These are phyloP conservation scores for Stachybotrys chlorohalonatus DNA, from an alignment of 2,329 filamentous ascomycete species.

Conservation along the genomic window DNA sequence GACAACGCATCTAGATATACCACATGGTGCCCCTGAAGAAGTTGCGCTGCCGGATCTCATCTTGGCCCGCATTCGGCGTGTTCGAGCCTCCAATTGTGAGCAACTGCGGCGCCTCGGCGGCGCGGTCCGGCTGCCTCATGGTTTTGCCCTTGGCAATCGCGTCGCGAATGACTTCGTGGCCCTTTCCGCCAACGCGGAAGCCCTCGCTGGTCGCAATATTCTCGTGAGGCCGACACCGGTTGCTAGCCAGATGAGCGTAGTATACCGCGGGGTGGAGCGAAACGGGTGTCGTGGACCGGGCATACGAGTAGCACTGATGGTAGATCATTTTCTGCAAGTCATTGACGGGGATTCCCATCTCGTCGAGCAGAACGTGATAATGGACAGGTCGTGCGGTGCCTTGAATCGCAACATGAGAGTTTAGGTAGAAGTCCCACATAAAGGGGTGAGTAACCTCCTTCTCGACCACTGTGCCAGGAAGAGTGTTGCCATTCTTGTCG, in stretches of 20 bases:
- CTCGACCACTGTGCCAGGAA: slow-evolving; percentile 84
- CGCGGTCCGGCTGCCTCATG: slow-evolving; percentile 10
- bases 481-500: slow-evolving; percentile 72
- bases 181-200: slow-evolving; percentile 33
- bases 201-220: slow-evolving; percentile 34
- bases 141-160: slow-evolving; percentile 29
- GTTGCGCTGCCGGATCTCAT: slow-evolving; percentile 21
- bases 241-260: slow-evolving; percentile 85
- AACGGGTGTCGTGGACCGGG: slow-evolving; percentile 84
- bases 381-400: slow-evolving; percentile 88
- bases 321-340: slow-evolving; percentile 84
- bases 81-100: slow-evolving; percentile 19
- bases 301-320: slow-evolving; percentile 89
- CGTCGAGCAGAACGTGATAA: slow-evolving; percentile 83
- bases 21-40: slow-evolving; percentile 33
- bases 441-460: slow-evolving; percentile 82
- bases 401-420: slow-evolving; percentile 67
- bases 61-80: slow-evolving; percentile 11
- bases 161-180: slow-evolving; percentile 28
- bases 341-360: slow-evolving; percentile 57
- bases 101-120: slow-evolving; percentile 17
- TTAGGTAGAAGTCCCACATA: slow-evolving; percentile 77
- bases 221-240: slow-evolving; percentile 71
- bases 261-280: slow-evolving; percentile 86
- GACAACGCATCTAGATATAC: slow-evolving; percentile 24